phyloP scores from a whole-genome alignment of 805 yeast genomes.

The Wickerhamiella parazyma region DNA sequence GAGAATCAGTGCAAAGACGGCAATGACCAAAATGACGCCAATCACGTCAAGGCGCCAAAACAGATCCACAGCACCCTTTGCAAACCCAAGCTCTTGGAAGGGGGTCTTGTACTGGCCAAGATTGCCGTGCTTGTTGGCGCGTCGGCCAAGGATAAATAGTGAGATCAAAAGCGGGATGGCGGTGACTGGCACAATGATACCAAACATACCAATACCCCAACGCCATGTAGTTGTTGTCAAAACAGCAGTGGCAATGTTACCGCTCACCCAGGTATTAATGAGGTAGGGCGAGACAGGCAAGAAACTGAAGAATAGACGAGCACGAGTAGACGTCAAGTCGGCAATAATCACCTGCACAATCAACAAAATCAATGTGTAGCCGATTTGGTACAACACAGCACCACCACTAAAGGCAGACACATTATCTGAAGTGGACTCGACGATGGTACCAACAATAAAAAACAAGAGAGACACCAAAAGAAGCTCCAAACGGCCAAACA shows the following conservation, averaged over 20 bases:
- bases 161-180: constrained; percentile 46
- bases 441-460: constrained; percentile 49
- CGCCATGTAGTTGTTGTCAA: constrained; percentile 32
- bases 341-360: constrained; percentile 45
- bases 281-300: constrained; percentile 60
- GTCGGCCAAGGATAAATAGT: constrained; percentile 41
- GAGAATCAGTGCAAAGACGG: constrained; percentile 48
- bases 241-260: constrained; percentile 32
- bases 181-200: constrained; percentile 55
- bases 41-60: constrained; percentile 56
- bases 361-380: constrained; percentile 53
- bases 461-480: constrained; percentile 37
- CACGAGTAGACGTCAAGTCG: constrained; percentile 53
- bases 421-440: constrained; percentile 46
- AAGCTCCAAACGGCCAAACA: constrained; percentile 50
- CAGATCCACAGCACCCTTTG: constrained; percentile 15
- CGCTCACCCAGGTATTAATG: constrained; percentile 68
- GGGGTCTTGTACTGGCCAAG: constrained; percentile 31
- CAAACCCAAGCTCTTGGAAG: constrained; percentile 28
- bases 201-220: constrained; percentile 76
- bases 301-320: constrained; percentile 55
- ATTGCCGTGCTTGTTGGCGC: constrained; percentile 41
- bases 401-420: constrained; percentile 52
- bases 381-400: constrained; percentile 39
- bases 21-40: constrained; percentile 44